These are phyloP conservation scores for Beta vulgaris DNA, from an alignment of 148 eudicot species.

Conservation along the genomic window DNA sequence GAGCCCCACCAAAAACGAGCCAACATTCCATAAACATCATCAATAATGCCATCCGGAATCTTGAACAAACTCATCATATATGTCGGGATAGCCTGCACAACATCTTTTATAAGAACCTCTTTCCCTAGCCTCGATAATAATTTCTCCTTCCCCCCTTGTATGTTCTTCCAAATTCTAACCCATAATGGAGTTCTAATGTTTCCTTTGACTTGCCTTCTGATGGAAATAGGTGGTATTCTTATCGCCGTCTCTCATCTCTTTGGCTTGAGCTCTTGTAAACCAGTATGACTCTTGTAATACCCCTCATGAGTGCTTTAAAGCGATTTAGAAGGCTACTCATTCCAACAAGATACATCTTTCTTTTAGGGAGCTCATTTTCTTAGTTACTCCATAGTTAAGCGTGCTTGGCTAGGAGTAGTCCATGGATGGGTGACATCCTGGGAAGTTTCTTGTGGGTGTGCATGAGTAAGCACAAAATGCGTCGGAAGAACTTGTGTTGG, in stretches of 20 bases:
- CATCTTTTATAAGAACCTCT: not conserved
- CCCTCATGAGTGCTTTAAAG: too few species aligned
- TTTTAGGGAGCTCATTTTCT: too few species aligned
- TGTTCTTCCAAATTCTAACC: not conserved
- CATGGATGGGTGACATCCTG: too few species aligned
- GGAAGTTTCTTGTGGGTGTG: too few species aligned
- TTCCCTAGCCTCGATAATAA: not conserved
- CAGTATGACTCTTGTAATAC: not conserved
- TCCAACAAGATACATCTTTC: too few species aligned
- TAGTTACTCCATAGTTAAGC: too few species aligned
- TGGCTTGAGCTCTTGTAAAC: not conserved
- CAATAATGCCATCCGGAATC: not conserved
- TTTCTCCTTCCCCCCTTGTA: not conserved
- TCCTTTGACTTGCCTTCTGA: not conserved
- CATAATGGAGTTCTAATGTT: not conserved
- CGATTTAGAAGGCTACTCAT: too few species aligned
- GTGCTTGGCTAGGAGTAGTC: too few species aligned
- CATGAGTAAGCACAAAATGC: too few species aligned
- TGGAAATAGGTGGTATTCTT: not conserved
- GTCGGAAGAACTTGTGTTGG: too few species aligned
- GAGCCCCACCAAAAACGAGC: slow-evolving; percentile 5
- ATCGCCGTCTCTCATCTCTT: not conserved
- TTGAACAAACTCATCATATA: too few species aligned
- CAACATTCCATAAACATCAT: not conserved
- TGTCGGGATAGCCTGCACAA: not conserved